Percentiles rank a stretch among this genome's conserved stretches.
phyloP scores from a whole-genome alignment of 805 yeast genomes.

The Candida argentea region DNA sequence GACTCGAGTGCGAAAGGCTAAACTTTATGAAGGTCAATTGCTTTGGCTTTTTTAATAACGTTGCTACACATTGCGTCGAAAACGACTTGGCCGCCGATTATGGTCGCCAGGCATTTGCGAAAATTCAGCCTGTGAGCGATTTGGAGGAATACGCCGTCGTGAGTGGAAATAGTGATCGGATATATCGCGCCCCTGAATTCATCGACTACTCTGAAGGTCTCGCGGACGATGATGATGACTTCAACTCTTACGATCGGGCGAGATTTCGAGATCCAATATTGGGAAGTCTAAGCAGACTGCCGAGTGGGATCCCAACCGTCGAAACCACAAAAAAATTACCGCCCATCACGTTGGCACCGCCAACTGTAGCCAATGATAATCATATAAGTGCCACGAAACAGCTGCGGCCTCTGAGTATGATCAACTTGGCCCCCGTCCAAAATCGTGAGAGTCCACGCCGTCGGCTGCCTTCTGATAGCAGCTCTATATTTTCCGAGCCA shows the following conservation, averaged over 20 bases:
- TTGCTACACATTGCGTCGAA: constrained; percentile 67
- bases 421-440: no score
- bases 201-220: constrained; percentile 42
- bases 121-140: constrained; percentile 54
- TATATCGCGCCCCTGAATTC: constrained; percentile 50
- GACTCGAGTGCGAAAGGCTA: constrained; percentile 62
- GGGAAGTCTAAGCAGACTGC: no score
- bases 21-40: constrained; percentile 59
- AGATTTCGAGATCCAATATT: no score
- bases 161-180: constrained; percentile 56
- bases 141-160: constrained; percentile 41
- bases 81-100: constrained; percentile 71
- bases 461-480: no score
- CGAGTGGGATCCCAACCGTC: no score
- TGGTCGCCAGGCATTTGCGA: constrained; percentile 57
- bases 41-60: constrained; percentile 69
- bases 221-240: constrained; percentile 10
- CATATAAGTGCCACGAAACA: no score
- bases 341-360: no score
- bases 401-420: no score
- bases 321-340: no score
- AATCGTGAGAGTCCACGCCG: no score
- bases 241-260: no score
- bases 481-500: constrained; percentile 28
- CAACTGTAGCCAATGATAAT: no score